Evolutionary conservation across 2,329 filamentous ascomycete species (phyloP).

Genomic region (Aspergillus sp.): DNA sequence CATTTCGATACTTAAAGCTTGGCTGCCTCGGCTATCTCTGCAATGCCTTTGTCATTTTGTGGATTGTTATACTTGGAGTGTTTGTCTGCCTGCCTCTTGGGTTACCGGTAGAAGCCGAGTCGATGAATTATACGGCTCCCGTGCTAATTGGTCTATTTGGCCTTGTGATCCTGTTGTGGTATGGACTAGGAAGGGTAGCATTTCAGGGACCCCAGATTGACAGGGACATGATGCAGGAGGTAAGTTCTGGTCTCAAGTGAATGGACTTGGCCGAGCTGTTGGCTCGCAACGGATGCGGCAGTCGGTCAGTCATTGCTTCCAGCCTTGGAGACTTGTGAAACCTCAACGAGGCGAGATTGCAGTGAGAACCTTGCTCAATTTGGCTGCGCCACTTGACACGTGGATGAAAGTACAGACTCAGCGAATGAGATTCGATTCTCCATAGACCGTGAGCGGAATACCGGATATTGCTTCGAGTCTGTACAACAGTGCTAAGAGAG

Average conservation of each 20-base stretch:
- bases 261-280: neutral
- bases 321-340: neutral
- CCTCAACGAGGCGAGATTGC: neutral
- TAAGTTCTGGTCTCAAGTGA: neutral
- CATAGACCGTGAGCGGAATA: no score
- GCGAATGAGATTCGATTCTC: no score
- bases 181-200: neutral
- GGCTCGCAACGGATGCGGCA: neutral
- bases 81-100: constrained; percentile 50
- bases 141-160: constrained; percentile 6
- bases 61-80: constrained; percentile 48
- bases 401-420: no score
- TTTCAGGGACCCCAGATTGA: neutral
- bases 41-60: constrained; percentile 46
- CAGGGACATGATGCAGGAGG: neutral
- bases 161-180: constrained; percentile 24
- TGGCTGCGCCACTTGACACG: neutral
- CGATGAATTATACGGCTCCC: constrained; percentile 7
- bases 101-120: constrained; percentile 31
- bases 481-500: no score
- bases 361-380: neutral
- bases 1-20: constrained; percentile 21
- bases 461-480: no score
- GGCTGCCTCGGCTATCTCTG: constrained; percentile 34
- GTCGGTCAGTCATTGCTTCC: no score